Conservation (phyloP, 1,284 basidiomycete genomes). For the Volvariella surrecta region DNA sequence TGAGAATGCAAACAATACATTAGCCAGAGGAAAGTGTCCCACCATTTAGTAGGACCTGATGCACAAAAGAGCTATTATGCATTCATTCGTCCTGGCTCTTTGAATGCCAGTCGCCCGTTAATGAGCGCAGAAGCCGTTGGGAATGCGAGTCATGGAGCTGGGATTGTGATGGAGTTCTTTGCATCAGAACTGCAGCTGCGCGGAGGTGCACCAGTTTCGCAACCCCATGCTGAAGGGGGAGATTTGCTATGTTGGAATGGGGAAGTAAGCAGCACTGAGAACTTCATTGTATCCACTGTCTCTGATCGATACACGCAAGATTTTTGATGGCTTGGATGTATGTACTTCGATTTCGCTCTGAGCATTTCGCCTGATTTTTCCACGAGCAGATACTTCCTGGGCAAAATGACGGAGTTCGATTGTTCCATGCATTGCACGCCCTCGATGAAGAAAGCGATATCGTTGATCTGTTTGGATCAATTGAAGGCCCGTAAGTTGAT, state of each 20-base stretch:
- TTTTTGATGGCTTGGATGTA: conserved; percentile 73
- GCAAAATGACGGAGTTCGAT: conserved; percentile 74
- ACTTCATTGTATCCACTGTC: background rate
- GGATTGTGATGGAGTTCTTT: conserved; percentile 39
- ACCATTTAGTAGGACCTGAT: conserved; percentile 48
- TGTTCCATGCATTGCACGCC: conserved; percentile 46
- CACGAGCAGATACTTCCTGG: conserved; percentile 31
- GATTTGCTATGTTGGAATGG: conserved; percentile 87
- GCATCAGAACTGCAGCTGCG: conserved; percentile 77
- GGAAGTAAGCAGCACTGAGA: conserved; percentile 45
- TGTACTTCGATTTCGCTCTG: conserved; percentile 10
- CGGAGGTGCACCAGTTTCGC: conserved; percentile 51
- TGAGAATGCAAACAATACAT: background rate
- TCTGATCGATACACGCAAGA: conserved; percentile 21
- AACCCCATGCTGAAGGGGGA: conserved; percentile 60
- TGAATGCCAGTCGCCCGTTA: no score
- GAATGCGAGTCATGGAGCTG: no score
- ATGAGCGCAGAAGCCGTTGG: no score
- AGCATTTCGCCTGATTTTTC: background rate
- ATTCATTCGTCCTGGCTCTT: conserved; percentile 8
- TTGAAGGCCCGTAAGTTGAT: conserved; percentile 82
- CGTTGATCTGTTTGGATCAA: conserved; percentile 40
- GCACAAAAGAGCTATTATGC: conserved; percentile 28
- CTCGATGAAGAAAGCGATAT: conserved; percentile 34
- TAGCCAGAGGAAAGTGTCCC: background rate